Conservation (phyloP, 73 alveolate species). For the Paraurostyla sp. region DNA sequence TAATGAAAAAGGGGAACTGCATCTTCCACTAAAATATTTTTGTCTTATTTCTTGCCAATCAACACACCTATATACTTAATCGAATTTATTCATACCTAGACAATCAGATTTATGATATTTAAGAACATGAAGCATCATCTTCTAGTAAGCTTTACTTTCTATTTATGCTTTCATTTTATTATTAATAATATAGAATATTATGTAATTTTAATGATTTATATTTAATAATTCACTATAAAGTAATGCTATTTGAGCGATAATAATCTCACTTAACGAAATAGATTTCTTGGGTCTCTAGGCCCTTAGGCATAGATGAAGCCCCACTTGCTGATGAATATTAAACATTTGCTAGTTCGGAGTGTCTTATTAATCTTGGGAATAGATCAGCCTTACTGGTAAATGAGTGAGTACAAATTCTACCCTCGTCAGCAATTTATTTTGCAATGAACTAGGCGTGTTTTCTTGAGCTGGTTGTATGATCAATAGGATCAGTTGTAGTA, state of each 20-base stretch:
- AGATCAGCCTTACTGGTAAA: neutral
- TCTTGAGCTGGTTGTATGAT: neutral
- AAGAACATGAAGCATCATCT: constrained; percentile 58
- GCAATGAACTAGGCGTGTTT: constrained; percentile 28
- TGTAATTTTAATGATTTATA: too few relatives aligned
- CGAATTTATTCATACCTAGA: constrained; percentile 8
- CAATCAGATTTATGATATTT: constrained; percentile 64
- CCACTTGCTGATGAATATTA: neutral
- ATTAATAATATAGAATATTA: neutral
- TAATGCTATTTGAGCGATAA: neutral
- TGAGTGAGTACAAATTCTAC: neutral
- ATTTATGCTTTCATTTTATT: constrained; percentile 24
- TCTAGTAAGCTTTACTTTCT: constrained; percentile 40
- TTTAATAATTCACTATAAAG: neutral
- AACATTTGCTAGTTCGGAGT: neutral
- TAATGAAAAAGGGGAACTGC: constrained; percentile 67
- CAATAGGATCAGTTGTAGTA: neutral
- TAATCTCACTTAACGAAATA: neutral
- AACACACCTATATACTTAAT: constrained; percentile 32
- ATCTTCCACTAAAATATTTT: constrained; percentile 17
- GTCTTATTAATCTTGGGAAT: constrained; percentile 1
- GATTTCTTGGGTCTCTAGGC: constrained; percentile 1
- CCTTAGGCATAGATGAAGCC: neutral
- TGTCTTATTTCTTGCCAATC: constrained; percentile 51
- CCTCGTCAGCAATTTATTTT: neutral